Conservation (phyloP, 1,139 yeast species). For the Diutina pseudorugosa region DNA sequence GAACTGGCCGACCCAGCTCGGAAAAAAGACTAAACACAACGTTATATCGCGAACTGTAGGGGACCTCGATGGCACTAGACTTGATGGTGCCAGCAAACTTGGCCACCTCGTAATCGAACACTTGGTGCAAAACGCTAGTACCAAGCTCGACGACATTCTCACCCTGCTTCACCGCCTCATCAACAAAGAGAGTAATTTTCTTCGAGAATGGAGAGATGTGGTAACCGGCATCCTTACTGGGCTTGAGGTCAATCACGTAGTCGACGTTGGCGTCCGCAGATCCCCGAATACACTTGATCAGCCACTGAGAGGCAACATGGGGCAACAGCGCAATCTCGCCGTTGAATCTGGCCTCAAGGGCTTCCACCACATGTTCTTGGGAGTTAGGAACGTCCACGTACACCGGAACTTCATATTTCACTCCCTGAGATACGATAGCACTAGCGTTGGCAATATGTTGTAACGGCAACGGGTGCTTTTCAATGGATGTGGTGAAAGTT, state of each 20-base stretch:
- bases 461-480: not conserved
- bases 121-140: not conserved
- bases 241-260: not conserved
- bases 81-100: not conserved
- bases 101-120: not conserved
- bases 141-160: not conserved
- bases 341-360: not conserved
- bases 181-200: not conserved
- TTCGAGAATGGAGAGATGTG: not conserved
- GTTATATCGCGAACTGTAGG: conserved; percentile 55
- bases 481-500: not conserved
- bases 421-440: not conserved
- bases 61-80: conserved; percentile 20
- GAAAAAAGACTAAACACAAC: conserved; percentile 47
- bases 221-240: not conserved
- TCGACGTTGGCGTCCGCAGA: not conserved
- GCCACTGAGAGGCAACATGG: not conserved
- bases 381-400: not conserved
- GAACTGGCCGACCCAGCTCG: conserved; percentile 27
- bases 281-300: not conserved
- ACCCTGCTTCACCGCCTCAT: not conserved
- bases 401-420: not conserved
- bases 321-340: not conserved
- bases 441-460: not conserved
- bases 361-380: not conserved